phyloP scores from a whole-genome alignment of 2,329 filamentous ascomycete genomes.

The Exophiala sideris region DNA sequence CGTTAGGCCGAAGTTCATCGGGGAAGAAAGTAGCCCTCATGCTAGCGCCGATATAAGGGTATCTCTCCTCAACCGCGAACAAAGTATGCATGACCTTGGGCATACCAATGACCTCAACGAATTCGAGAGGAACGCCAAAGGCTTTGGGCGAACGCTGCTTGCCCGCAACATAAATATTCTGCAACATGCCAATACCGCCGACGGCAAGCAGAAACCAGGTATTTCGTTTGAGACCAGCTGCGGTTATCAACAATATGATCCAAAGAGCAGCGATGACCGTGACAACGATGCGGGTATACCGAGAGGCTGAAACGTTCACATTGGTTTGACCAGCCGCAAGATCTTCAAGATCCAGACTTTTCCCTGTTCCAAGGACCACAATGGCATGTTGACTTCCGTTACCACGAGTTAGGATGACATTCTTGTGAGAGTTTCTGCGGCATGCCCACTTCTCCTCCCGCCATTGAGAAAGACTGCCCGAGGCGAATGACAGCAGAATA shows the following conservation, averaged over 20 bases:
- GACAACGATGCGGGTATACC: slow-evolving; percentile 22
- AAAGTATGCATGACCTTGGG: slow-evolving; percentile 36
- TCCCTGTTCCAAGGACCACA: slow-evolving; percentile 33
- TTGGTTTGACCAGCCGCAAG: slow-evolving; percentile 29
- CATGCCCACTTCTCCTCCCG: slow-evolving; percentile 40
- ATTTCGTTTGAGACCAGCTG: slow-evolving; percentile 33
- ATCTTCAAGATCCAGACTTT: slow-evolving; percentile 40
- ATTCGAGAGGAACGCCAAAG: slow-evolving; percentile 33
- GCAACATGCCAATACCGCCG: slow-evolving; percentile 39
- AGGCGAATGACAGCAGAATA: slow-evolving; percentile 34
- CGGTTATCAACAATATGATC: slow-evolving; percentile 38
- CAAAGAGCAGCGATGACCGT: slow-evolving; percentile 33
- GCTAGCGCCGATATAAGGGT: slow-evolving; percentile 33
- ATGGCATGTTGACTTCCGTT: slow-evolving; percentile 40
- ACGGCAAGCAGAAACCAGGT: slow-evolving; percentile 39
- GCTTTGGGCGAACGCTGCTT: slow-evolving; percentile 30
- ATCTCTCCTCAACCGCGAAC: slow-evolving; percentile 32
- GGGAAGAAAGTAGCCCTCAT: slow-evolving; percentile 35
- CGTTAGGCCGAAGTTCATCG: slow-evolving; percentile 7
- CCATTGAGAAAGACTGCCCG: slow-evolving; percentile 41
- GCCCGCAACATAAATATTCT: slow-evolving; percentile 37
- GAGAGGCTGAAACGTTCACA: slow-evolving; percentile 13
- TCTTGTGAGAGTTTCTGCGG: slow-evolving; percentile 28
- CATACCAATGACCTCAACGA: slow-evolving; percentile 30
- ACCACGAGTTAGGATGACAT: slow-evolving; percentile 34